phyloP scores from a whole-genome alignment of 2,329 filamentous ascomycete genomes.

The Plectosphaerella cucumerina region DNA sequence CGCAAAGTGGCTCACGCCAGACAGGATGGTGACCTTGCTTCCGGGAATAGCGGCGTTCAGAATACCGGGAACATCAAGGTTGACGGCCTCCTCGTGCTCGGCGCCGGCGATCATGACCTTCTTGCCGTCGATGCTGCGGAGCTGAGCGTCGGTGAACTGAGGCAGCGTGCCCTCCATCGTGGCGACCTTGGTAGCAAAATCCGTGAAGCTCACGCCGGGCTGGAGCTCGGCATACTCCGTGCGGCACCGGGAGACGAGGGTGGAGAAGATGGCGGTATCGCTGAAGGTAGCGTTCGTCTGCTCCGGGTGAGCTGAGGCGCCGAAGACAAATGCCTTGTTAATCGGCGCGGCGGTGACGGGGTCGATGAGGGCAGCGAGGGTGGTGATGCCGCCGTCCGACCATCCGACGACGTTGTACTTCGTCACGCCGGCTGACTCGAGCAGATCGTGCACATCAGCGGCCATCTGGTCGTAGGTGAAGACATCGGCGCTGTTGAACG shows the following conservation, averaged over 20 bases:
- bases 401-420: conserved; percentile 32
- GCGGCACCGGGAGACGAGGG: conserved; percentile 28
- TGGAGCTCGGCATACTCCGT: conserved; percentile 30
- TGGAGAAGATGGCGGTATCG: conserved; percentile 11
- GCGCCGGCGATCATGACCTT: conserved; percentile 24
- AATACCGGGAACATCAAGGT: conserved; percentile 26
- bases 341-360: conserved; percentile 23
- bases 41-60: conserved; percentile 30
- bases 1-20: conserved; percentile 36
- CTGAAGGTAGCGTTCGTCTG: conserved; percentile 31
- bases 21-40: conserved; percentile 29
- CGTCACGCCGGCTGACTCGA: conserved; percentile 21
- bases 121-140: conserved; percentile 20
- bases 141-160: conserved; percentile 21
- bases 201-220: conserved; percentile 28
- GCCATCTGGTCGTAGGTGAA: conserved; percentile 35
- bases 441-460: conserved; percentile 26
- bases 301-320: conserved; percentile 22
- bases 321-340: conserved; percentile 35
- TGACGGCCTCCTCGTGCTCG: conserved; percentile 34
- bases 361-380: conserved; percentile 30
- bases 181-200: conserved; percentile 30
- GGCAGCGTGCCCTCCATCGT: conserved; percentile 31
- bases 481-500: conserved; percentile 25
- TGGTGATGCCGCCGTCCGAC: conserved; percentile 35